These are phyloP conservation scores for Boletellus deceptivus DNA, from an alignment of 1,284 basidiomycete species.

Conservation along the genomic window DNA sequence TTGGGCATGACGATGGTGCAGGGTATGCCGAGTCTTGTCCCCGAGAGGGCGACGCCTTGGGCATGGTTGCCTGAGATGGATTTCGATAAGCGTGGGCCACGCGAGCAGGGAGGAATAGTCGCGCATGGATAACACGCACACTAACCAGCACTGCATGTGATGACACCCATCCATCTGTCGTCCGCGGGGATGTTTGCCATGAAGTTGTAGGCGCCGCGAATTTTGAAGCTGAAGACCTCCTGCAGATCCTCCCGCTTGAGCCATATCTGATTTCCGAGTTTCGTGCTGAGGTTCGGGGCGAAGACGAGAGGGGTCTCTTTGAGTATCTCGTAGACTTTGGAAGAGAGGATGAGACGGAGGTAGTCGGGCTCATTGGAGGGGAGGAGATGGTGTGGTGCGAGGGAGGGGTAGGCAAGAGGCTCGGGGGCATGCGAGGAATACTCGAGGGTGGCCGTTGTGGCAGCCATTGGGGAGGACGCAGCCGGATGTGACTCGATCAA, in stretches of 20 bases:
- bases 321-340: slow-evolving; percentile 93
- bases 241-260: slow-evolving; percentile 95
- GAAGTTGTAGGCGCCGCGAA: slow-evolving; percentile 97
- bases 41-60: slow-evolving; percentile 96
- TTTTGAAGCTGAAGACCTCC: slow-evolving; percentile 99
- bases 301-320: slow-evolving; percentile 89
- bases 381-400: slow-evolving; percentile 65
- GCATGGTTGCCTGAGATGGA: slow-evolving; percentile 85
- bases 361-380: slow-evolving; percentile 86
- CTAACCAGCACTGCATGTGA: slow-evolving; percentile 97
- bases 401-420: slow-evolving; percentile 62
- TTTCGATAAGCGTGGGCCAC: not conserved
- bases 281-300: slow-evolving; percentile 83
- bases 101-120: slow-evolving; percentile 10
- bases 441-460: slow-evolving; percentile 56
- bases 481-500: slow-evolving; percentile 8
- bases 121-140: slow-evolving; percentile 45
- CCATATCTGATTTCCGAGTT: slow-evolving; percentile 91
- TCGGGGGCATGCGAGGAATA: slow-evolving; percentile 66
- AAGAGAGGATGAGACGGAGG: slow-evolving; percentile 86
- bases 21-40: slow-evolving; percentile 81
- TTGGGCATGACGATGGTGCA: slow-evolving; percentile 99
- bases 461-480: slow-evolving; percentile 37
- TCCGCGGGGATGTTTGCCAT: slow-evolving; percentile 90
- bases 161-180: slow-evolving; percentile 95